Evolutionary conservation across 768 basidiomycete species (phyloP), one percentile per base, ranked within the genome.

Genomic region (Neoboletus subvelutipes): DNA sequence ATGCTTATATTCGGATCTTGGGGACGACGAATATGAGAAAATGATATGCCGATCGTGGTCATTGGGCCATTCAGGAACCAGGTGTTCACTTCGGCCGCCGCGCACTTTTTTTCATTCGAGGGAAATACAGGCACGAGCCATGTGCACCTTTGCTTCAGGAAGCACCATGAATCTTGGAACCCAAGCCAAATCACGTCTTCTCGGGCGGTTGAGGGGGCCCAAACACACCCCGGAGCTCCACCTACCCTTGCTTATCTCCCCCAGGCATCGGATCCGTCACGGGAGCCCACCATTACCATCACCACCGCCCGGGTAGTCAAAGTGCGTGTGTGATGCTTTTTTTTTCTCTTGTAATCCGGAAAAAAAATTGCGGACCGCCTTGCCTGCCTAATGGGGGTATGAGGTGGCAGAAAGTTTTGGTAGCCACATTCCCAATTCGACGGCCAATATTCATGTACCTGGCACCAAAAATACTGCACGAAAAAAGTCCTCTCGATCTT

Each of bases 1-100:
- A 48, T 36, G 70, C 57, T 65, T 70, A 67, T 69, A 67, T 65
- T 55, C 7, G 54, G 55, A 45, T 55, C 45, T 51, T 40, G 45
- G 31, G 45, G 24, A 20, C 22, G 54, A 51, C 45, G 55, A 60
- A 58, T 59, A 67, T 64, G 67, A 64, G 67, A 57, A 69, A 64
- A 59, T 24, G 48, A 51, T 55, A 37, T 60, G 54, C 55, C 50
- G 58, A 58, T 60, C 45, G 56, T 50, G 65, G 68, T 59, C 57
- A 61, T 45, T 62, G 57, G 57, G 46, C 55, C 45, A 45, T 52
- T 50, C 65, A 67, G 68, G 70, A 61, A 68, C 70, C 52, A 56
- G 34, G 18, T 22, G 15, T 22, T 15, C 37, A 51, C 65, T 65
- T 60, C 63, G 59, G 56, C 61, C 68, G 68, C 70, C 68, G 54